Evolutionary conservation across 495 filamentous ascomycete genomes (phyloP).

Genomic region (Opeltia flavorubescens): DNA sequence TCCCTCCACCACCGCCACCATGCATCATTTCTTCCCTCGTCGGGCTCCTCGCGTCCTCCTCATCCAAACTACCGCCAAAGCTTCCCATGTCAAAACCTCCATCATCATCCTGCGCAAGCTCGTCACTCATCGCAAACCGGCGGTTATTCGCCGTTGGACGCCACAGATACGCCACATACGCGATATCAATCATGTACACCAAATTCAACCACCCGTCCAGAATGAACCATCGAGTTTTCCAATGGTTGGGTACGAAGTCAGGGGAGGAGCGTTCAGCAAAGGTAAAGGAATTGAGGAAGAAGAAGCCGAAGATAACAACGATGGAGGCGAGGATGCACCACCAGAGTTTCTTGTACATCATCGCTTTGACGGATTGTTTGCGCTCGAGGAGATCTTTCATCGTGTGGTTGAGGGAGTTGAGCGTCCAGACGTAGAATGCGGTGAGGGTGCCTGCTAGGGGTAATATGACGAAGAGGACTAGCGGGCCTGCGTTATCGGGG

Average conservation of each 20-base stretch:
- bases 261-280: slow-evolving; percentile 72
- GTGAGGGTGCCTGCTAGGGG: slow-evolving; percentile 86
- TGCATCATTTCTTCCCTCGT: background rate
- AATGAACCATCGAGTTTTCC: slow-evolving; percentile 94
- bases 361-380: slow-evolving; percentile 82
- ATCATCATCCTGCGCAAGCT: slow-evolving; percentile 88
- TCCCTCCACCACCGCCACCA: background rate
- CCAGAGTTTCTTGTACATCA: slow-evolving; percentile 98
- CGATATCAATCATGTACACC: slow-evolving; percentile 86
- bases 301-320: slow-evolving; percentile 91
- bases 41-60: slow-evolving; percentile 32
- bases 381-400: slow-evolving; percentile 91
- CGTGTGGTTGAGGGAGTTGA: slow-evolving; percentile 85
- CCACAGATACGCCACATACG: slow-evolving; percentile 93
- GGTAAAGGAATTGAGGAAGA: slow-evolving; percentile 86
- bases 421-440: slow-evolving; percentile 97
- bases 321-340: slow-evolving; percentile 91
- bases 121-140: slow-evolving; percentile 96
- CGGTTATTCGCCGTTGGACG: slow-evolving; percentile 92
- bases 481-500: slow-evolving; percentile 56
- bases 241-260: slow-evolving; percentile 87
- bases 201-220: slow-evolving; percentile 95
- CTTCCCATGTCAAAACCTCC: slow-evolving; percentile 96
- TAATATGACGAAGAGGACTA: slow-evolving; percentile 90
- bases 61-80: slow-evolving; percentile 71